phyloP scores from a whole-genome alignment of 768 basidiomycete genomes.

The Termitomyces sp. region DNA sequence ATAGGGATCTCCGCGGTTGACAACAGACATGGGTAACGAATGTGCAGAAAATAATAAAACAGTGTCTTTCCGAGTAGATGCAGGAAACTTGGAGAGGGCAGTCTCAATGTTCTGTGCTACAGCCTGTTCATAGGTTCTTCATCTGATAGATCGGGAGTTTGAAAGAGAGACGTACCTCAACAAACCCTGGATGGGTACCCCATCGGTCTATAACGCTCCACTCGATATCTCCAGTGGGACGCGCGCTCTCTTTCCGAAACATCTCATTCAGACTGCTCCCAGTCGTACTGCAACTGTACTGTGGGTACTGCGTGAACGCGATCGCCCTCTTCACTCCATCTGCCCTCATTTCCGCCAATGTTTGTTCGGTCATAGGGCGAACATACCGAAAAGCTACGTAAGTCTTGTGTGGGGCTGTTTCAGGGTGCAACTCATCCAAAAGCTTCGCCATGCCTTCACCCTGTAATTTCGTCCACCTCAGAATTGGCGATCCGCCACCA shows the following conservation, averaged over 20 bases:
- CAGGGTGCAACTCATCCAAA: slow-evolving; percentile 91
- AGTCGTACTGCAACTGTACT: slow-evolving; percentile 97
- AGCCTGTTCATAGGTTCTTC: slow-evolving; percentile 46
- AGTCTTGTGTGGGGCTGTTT: slow-evolving; percentile 90
- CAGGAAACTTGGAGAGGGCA: slow-evolving; percentile 74
- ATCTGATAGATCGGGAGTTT: neutral
- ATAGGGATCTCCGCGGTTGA: slow-evolving; percentile 98
- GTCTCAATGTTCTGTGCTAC: slow-evolving; percentile 84
- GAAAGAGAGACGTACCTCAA: slow-evolving; percentile 59
- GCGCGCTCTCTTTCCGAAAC: slow-evolving; percentile 57
- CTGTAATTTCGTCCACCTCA: slow-evolving; percentile 82
- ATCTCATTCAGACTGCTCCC: slow-evolving; percentile 97
- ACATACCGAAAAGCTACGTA: slow-evolving; percentile 97
- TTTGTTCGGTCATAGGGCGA: slow-evolving; percentile 79
- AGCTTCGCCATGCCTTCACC: slow-evolving; percentile 86
- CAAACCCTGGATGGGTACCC: slow-evolving; percentile 92
- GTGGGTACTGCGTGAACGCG: slow-evolving; percentile 98
- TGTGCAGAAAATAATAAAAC: slow-evolving; percentile 96
- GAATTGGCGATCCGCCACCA: slow-evolving; percentile 95
- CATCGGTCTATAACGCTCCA: slow-evolving; percentile 99
- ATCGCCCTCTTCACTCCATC: slow-evolving; percentile 92
- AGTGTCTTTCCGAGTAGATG: slow-evolving; percentile 61
- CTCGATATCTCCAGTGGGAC: slow-evolving; percentile 62
- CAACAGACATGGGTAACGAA: slow-evolving; percentile 95
- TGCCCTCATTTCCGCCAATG: slow-evolving; percentile 74